Evolutionary conservation across 2,329 filamentous ascomycete species (phyloP), one percentile per base, ranked within the genome.

Genomic region (Peltaster fructicola): DNA sequence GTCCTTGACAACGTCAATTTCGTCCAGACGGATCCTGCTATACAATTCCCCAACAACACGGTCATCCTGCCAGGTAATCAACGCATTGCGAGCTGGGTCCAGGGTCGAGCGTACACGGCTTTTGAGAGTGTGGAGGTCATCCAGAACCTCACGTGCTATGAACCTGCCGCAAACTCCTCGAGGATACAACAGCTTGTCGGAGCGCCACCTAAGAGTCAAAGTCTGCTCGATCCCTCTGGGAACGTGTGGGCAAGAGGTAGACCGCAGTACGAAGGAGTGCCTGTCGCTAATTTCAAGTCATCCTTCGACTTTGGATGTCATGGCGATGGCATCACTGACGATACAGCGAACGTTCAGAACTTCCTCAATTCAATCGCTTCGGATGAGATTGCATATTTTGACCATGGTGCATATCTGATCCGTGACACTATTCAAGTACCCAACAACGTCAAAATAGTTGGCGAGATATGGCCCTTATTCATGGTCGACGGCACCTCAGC

Each of bases 1-100:
- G 65, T 92, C 35, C 52, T 95, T 8, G 79, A 92, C 53, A 92
- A 93, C 39, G 77, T 88, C 15, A 77, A 91, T 53, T 82, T 92
- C 34, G 58, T 59, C 23, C 72, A 26, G 17, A 61, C 39, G 8
- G 24, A 65, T 8, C 61, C 66, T 14, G 80, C 79, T 15, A 65
- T 93, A 26, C 56, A 67, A 21, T 54, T 56, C 23, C 47, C 57
- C 5, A 59, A 58, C 33, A 71, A 68, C 17, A 59, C 65, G 18
- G 59, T 59, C 4, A 58, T 92, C 23, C 64, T 92, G 16, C 50
- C 56, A 3, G 79, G 80, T 26, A 75, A 74, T 40, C 54, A 64
- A 18, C 61, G 67, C 29, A 59, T 84, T 26, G 48, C 53, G 2
- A 73, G 68, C 6, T 91, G 69, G 58, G 54, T 70, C 5, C 80